A percentile compares a stretch with the other conserved stretches of the same genome.
Conservation (phyloP, 1,139 yeast species). For the Yamadazyma epiphylla region DNA sequence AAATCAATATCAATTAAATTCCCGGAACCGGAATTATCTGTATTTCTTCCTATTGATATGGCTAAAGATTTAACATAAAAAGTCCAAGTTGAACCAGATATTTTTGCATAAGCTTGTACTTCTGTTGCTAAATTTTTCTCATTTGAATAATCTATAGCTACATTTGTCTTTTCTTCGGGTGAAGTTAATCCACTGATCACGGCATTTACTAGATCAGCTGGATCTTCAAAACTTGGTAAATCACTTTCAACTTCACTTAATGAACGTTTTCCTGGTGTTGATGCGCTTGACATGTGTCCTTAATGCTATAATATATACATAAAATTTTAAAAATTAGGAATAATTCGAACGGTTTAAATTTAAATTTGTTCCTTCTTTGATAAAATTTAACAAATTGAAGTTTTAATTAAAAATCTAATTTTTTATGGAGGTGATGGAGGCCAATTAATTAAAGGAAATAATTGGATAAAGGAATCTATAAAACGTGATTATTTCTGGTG, state of each 20-base stretch:
- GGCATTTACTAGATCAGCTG: conserved; percentile 50
- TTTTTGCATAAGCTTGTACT: conserved; percentile 94
- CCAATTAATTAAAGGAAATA: no score
- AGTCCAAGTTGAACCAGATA: conserved; percentile 94
- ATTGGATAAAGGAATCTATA: no score
- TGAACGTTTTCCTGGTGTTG: conserved; percentile 29
- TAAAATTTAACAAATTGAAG: no score
- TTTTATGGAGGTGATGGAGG: no score
- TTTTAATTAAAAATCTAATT: no score
- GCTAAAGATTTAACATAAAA: conserved; percentile 81
- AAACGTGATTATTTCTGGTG: no score
- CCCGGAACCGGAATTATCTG: conserved; percentile 40
- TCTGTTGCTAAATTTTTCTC: conserved; percentile 75
- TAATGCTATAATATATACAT: no score
- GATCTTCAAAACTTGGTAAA: conserved; percentile 41
- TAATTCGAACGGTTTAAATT: no score
- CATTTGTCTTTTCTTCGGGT: conserved; percentile 51
- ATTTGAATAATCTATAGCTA: conserved; percentile 51
- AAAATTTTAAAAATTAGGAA: no score
- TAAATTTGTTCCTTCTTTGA: no score
- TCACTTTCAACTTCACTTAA: conserved; percentile 21
- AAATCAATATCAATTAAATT: conserved; percentile 72
- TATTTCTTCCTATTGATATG: conserved; percentile 80
- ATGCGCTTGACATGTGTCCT: conserved; percentile 16
- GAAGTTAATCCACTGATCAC: conserved; percentile 45